Percentiles rank a stretch among this genome's conserved stretches.
Evolutionary conservation across 352 stramenopile genomes (phyloP).

Genomic region (Phytophthora idaei): DNA sequence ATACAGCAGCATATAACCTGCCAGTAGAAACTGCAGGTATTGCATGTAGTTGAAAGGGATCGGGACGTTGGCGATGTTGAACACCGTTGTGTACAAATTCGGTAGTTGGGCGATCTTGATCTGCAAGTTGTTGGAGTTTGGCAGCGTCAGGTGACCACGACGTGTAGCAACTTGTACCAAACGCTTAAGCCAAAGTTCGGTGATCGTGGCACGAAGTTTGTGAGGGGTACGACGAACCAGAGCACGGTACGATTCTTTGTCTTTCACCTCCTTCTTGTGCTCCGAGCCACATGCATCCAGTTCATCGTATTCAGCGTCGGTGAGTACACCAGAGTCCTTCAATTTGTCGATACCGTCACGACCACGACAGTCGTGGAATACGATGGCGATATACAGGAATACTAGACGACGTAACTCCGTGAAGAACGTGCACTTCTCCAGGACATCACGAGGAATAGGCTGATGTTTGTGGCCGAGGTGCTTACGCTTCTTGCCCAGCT

Average conservation of each 20-base stretch:
- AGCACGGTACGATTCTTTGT: slow-evolving; percentile 50
- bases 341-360: slow-evolving; percentile 65
- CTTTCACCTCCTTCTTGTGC: slow-evolving; percentile 42
- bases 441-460: slow-evolving; percentile 49
- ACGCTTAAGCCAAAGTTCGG: slow-evolving; percentile 76
- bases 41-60: slow-evolving; percentile 89
- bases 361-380: slow-evolving; percentile 75
- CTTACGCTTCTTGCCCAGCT: slow-evolving; percentile 14
- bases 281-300: slow-evolving; percentile 68
- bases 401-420: slow-evolving; percentile 70
- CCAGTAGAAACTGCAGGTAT: slow-evolving; percentile 69
- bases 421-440: slow-evolving; percentile 80
- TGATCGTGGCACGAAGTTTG: slow-evolving; percentile 71
- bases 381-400: slow-evolving; percentile 82
- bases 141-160: slow-evolving; percentile 59
- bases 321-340: slow-evolving; percentile 57
- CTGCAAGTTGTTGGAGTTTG: slow-evolving; percentile 62
- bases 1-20: slow-evolving; percentile 77
- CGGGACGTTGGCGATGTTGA: slow-evolving; percentile 83
- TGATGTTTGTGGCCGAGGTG: slow-evolving; percentile 10
- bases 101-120: slow-evolving; percentile 68
- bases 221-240: slow-evolving; percentile 61
- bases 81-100: slow-evolving; percentile 73
- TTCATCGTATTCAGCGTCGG: slow-evolving; percentile 67
- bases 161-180: slow-evolving; percentile 62